These are phyloP conservation scores for Suaeda aralocaspica DNA, from an alignment of 148 eudicot species.

Conservation along the genomic window DNA sequence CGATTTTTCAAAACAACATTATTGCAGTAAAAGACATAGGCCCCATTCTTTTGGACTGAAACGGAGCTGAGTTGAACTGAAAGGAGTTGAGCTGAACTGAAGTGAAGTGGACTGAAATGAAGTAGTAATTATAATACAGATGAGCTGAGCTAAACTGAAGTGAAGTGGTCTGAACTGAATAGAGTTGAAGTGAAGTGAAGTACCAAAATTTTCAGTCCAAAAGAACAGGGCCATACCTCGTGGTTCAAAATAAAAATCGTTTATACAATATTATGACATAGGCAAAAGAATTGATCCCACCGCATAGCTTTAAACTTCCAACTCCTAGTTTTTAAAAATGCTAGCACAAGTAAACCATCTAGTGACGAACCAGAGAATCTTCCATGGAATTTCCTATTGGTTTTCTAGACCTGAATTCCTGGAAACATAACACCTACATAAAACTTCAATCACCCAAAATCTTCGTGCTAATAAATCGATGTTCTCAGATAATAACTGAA, in stretches of 20 bases:
- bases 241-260: neutral
- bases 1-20: neutral
- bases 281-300: neutral
- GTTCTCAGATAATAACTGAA: neutral
- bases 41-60: too few relatives aligned
- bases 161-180: too few relatives aligned
- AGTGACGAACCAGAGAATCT: neutral
- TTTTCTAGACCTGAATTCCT: neutral
- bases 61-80: too few relatives aligned
- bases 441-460: too few relatives aligned
- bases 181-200: too few relatives aligned
- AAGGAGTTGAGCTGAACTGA: too few relatives aligned
- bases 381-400: neutral
- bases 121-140: too few relatives aligned
- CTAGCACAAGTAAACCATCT: neutral
- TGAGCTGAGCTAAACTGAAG: too few relatives aligned
- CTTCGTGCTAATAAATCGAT: neutral
- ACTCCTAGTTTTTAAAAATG: neutral
- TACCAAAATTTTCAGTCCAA: too few relatives aligned
- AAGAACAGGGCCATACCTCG: too few relatives aligned
- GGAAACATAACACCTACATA: too few relatives aligned
- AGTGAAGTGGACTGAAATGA: too few relatives aligned
- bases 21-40: neutral
- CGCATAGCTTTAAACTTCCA: neutral
- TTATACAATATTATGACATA: neutral